Evolutionary conservation across 2,329 filamentous ascomycete genomes (phyloP), one percentile per base, ranked within the genome.

Genomic region (Leptographium radiaticola): DNA sequence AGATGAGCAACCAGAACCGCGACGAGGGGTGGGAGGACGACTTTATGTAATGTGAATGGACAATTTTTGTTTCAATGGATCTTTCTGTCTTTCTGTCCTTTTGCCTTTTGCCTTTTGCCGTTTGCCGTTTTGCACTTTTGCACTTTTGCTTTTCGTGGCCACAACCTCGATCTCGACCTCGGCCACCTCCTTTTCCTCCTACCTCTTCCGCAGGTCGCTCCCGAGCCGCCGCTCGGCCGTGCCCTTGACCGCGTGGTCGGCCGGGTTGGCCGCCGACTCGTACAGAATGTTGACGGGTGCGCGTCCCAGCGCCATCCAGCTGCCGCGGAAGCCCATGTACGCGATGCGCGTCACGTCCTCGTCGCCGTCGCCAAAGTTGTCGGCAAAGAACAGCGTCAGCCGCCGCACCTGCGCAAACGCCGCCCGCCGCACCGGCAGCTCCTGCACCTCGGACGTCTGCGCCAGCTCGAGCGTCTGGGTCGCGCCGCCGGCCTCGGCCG

Each of bases 261-360:
- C 80, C 13, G 91, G 93, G 67, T 96, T 95, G 39, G 93, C 86
- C 31, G 91, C 91, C 18, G 89, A 86, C 76, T 98, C 93, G 68
- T 97, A 98, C 57, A 95, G 63, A 62, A 97, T 91, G 61, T 86
- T 89, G 8, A 86, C 74, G 1, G 93, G 89, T 65, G 91, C 88
- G 53, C 85, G 77, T 48, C 85, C 93, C 63, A 95, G 69, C 66
- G 83, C 82, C 79, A 93, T 93, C 76, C 89, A 97, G 69, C 95
- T 88, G 30, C 93, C 93, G 70, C 88, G 90, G 73, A 98, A 97
- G 1, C 87, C 93, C 54, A 97, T 59, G 70, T 96, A 98, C 57
- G 76, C 83, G 2, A 97, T 67, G 49, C 82, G 77, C 46, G 87
- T 91, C 53, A 85, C 81, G 53, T 94, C 87, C 64, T 90, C 87